Conservation (phyloP, 2,329 filamentous ascomycete genomes). For the Pseudogymnoascus destructans region DNA sequence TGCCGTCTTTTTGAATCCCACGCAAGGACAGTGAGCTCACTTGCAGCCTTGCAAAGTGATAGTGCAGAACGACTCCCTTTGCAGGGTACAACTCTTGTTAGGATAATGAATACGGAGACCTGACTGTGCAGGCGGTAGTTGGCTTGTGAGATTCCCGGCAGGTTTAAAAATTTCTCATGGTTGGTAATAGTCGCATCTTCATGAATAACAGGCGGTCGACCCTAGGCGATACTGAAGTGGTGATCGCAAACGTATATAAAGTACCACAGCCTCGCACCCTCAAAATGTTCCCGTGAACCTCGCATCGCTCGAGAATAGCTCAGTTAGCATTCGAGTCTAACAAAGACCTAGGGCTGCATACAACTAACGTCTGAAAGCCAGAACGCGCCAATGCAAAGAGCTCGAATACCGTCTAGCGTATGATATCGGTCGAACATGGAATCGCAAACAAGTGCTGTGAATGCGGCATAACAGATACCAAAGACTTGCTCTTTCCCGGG, state of each 20-base stretch:
- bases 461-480: slow-evolving; percentile 43
- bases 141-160: slow-evolving; percentile 36
- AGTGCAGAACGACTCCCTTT: slow-evolving; percentile 23
- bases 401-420: slow-evolving; percentile 44
- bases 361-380: slow-evolving; percentile 43
- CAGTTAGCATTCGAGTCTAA: slow-evolving; percentile 21
- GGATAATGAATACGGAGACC: slow-evolving; percentile 45
- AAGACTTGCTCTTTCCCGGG: slow-evolving; percentile 39
- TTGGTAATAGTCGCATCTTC: slow-evolving; percentile 44
- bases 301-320: slow-evolving; percentile 37
- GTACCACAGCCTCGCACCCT: slow-evolving; percentile 48
- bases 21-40: slow-evolving; percentile 25
- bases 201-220: slow-evolving; percentile 46
- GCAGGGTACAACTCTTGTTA: slow-evolving; percentile 35
- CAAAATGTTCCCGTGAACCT: slow-evolving; percentile 36
- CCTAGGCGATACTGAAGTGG: slow-evolving; percentile 52
- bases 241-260: slow-evolving; percentile 52
- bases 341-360: slow-evolving; percentile 2
- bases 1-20: slow-evolving; percentile 13
- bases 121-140: slow-evolving; percentile 46
- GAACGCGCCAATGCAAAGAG: slow-evolving; percentile 48
- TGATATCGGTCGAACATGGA: slow-evolving; percentile 46
- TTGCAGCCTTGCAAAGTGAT: slow-evolving; percentile 29
- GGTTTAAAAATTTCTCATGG: slow-evolving; percentile 40
- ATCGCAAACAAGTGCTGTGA: slow-evolving; percentile 40